Percentiles rank a stretch among this genome's conserved stretches.
Evolutionary conservation across 257 asterid species (phyloP).

Genomic region (Echites panduratus): DNA sequence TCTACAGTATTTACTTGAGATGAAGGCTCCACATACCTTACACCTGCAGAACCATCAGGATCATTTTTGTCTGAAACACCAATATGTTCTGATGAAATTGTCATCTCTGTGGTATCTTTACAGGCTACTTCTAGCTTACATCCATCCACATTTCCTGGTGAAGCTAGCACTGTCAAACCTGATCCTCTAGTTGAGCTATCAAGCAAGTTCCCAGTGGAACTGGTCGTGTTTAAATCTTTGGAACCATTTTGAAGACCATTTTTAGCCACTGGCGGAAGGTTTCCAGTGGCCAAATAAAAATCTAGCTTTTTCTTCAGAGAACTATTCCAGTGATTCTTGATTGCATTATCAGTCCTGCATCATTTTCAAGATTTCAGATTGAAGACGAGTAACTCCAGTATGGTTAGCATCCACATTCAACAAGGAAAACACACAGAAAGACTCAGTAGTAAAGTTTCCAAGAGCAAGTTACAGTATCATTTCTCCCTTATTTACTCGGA

Average conservation of each 20-base stretch:
- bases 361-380: conserved; percentile 2
- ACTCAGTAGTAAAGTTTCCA: neutral
- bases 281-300: conserved; percentile 81
- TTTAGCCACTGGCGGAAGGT: conserved; percentile 69
- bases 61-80: conserved; percentile 24
- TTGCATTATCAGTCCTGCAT: conserved; percentile 95
- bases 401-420: neutral
- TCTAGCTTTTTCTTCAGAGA: conserved; percentile 91
- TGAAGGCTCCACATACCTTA: conserved; percentile 27
- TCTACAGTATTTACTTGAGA: conserved; percentile 31
- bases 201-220: conserved; percentile 32
- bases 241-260: conserved; percentile 36
- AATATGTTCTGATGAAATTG: conserved; percentile 24
- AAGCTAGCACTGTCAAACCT: conserved; percentile 28
- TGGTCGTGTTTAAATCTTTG: conserved; percentile 28
- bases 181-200: conserved; percentile 34
- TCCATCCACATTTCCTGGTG: conserved; percentile 38
- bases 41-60: conserved; percentile 31
- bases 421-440: neutral
- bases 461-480: neutral
- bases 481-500: neutral
- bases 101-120: conserved; percentile 32
- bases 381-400: neutral
- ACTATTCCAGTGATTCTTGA: conserved; percentile 99
- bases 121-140: conserved; percentile 36